A percentile compares a stretch with the other conserved stretches of the same genome.
Conservation (phyloP, 2,329 filamentous ascomycete genomes). For the Erysiphe pulchra region DNA sequence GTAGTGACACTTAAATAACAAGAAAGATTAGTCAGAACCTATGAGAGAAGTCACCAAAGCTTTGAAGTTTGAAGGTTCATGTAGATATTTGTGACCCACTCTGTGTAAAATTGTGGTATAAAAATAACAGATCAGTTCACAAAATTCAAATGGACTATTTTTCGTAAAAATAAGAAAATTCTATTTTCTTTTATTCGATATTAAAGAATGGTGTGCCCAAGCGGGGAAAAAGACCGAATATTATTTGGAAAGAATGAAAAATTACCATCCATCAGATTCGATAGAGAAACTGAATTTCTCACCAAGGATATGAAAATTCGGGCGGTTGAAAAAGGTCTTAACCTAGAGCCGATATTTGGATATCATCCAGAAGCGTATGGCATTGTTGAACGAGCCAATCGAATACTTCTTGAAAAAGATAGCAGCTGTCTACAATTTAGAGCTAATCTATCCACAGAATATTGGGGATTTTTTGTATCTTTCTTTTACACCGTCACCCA, state of each 20-base stretch:
- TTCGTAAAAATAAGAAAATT: no score
- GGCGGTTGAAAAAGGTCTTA: neutral
- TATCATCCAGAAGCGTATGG: neutral
- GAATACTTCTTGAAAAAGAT: neutral
- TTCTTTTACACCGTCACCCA: no score
- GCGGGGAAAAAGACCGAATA: neutral
- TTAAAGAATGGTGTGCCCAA: neutral
- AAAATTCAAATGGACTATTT: neutral
- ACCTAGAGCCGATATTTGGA: neutral
- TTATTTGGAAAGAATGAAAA: neutral
- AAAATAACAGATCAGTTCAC: neutral
- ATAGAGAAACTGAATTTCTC: neutral
- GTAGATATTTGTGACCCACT: no score
- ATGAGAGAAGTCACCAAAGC: no score
- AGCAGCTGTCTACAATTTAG: neutral
- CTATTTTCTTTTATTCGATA: neutral
- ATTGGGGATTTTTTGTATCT: neutral
- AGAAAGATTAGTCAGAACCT: no score
- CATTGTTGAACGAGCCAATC: neutral
- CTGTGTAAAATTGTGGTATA: no score
- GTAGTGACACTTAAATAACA: no score
- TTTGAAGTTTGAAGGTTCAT: no score
- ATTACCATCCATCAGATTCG: neutral
- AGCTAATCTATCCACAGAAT: neutral
- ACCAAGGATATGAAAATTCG: neutral